phyloP scores from a whole-genome alignment of 805 yeast species.

The Saturnispora quitensis region DNA sequence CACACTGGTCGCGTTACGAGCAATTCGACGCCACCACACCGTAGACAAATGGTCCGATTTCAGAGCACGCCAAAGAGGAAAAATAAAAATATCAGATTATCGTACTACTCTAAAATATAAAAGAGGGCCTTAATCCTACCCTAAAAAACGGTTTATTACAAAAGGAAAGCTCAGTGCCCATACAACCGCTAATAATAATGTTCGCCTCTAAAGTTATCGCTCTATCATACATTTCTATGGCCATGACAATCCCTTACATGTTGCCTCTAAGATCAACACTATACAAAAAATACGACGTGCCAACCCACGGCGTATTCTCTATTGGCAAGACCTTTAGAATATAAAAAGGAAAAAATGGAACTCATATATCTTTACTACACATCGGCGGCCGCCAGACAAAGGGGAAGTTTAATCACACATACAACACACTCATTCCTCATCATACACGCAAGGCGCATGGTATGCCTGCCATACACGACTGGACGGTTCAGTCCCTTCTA shows the following conservation, averaged over 20 bases:
- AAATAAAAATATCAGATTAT: neutral
- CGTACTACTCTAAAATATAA: neutral
- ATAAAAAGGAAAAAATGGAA: constrained; percentile 5
- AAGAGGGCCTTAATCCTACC: neutral
- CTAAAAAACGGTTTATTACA: neutral
- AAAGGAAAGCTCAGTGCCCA: neutral
- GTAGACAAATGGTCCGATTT: neutral
- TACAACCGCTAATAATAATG: neutral
- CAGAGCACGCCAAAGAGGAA: neutral
- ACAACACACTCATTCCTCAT: neutral
- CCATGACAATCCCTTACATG: constrained; percentile 28
- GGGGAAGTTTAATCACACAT: neutral
- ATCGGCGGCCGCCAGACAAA: neutral
- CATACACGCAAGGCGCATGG: neutral
- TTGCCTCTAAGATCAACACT: constrained; percentile 26
- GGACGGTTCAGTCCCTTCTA: neutral
- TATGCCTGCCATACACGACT: neutral
- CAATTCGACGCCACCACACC: neutral
- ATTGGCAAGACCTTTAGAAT: constrained; percentile 27
- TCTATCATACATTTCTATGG: constrained; percentile 26
- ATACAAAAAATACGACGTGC: constrained; percentile 11
- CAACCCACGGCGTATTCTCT: constrained; percentile 22
- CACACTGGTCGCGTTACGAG: neutral
- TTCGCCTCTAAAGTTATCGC: constrained; percentile 17
- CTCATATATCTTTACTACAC: neutral